A percentile compares a stretch with the other conserved stretches of the same genome.
phyloP scores from a whole-genome alignment of 2,329 filamentous ascomycete species.

The Paracamarosporium sp. region DNA sequence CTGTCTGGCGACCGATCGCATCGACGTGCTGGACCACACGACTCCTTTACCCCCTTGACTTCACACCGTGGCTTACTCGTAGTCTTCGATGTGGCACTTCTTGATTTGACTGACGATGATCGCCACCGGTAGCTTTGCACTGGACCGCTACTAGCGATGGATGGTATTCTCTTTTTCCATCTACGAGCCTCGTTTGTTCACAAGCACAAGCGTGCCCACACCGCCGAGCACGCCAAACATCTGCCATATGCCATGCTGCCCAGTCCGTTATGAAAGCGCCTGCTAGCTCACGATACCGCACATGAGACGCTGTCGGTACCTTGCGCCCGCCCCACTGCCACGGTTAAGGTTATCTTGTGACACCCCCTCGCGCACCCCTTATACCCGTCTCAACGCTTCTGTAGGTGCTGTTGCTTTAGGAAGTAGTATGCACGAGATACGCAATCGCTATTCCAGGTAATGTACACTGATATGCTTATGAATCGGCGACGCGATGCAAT shows the following conservation, averaged over 20 bases:
- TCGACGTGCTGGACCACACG: background rate
- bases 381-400: background rate
- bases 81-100: background rate
- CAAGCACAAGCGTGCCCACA: slow-evolving; percentile 19
- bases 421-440: background rate
- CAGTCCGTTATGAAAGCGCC: slow-evolving; percentile 33
- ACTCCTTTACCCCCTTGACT: background rate
- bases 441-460: background rate
- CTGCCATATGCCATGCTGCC: slow-evolving; percentile 44
- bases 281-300: slow-evolving; percentile 24
- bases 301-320: slow-evolving; percentile 18
- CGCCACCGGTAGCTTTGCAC: background rate
- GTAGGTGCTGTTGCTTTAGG: background rate
- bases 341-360: slow-evolving; percentile 5
- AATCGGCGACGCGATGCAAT: background rate
- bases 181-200: slow-evolving; percentile 10
- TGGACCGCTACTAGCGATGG: background rate
- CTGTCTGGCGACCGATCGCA: too few species aligned
- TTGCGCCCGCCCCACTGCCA: background rate
- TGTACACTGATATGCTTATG: background rate
- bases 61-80: background rate
- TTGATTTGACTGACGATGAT: background rate
- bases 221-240: slow-evolving; percentile 8
- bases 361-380: background rate
- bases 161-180: background rate